Evolutionary conservation across 805 yeast genomes (phyloP).

Genomic region (Starmerella bombi): DNA sequence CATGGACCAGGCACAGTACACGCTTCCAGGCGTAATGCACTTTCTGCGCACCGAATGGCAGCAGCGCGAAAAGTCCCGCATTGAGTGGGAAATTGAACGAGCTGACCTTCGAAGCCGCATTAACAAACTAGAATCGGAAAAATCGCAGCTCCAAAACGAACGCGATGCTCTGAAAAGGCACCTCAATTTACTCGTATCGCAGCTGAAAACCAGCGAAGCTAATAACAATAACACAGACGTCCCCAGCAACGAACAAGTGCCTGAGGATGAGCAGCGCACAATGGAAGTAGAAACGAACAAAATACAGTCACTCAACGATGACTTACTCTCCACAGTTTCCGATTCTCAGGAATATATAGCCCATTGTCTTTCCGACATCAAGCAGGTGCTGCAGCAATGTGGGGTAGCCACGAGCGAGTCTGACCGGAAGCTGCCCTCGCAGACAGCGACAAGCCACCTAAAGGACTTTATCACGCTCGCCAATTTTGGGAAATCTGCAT

Average conservation of each 20-base stretch:
- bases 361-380: constrained; percentile 28
- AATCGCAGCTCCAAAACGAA: constrained; percentile 28
- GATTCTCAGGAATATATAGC: constrained; percentile 22
- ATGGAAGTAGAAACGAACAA: too few relatives aligned
- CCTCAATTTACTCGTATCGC: constrained; percentile 9
- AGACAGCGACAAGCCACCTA: background rate
- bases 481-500: constrained; percentile 15
- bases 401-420: constrained; percentile 10
- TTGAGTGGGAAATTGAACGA: constrained; percentile 47
- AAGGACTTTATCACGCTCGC: constrained; percentile 13
- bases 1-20: constrained; percentile 21
- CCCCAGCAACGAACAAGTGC: background rate
- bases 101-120: constrained; percentile 46
- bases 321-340: constrained; percentile 6
- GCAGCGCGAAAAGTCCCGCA: constrained; percentile 44
- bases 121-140: constrained; percentile 42
- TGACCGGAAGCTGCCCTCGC: constrained; percentile 7
- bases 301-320: too few relatives aligned
- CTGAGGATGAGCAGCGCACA: background rate
- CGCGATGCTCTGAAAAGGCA: constrained; percentile 11
- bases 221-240: background rate
- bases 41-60: constrained; percentile 52
- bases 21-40: constrained; percentile 44
- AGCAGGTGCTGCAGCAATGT: constrained; percentile 12
- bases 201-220: background rate